Evolutionary conservation across 768 basidiomycete species (phyloP).

Genomic region (Strobilomyces confusus): DNA sequence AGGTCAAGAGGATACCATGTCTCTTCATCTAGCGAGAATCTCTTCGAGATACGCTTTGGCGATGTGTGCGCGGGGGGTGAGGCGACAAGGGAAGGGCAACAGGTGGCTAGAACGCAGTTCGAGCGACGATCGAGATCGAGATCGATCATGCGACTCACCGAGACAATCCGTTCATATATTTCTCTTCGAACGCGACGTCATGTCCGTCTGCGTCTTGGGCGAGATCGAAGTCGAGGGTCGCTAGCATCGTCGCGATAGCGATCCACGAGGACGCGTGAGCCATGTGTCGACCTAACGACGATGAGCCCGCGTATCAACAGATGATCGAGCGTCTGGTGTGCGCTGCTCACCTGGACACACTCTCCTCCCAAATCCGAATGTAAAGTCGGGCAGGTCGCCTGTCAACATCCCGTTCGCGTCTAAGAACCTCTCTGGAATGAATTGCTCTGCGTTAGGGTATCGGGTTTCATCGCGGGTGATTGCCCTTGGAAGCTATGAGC

Average conservation of each 20-base stretch:
- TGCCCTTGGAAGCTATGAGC: constrained; percentile 7
- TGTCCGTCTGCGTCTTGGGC: constrained; percentile 8
- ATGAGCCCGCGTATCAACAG: neutral
- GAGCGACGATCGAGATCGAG: neutral
- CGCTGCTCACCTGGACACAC: constrained; percentile 10
- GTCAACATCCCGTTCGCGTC: constrained; percentile 6
- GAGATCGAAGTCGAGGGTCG: constrained; percentile 16
- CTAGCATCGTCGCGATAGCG: constrained; percentile 18
- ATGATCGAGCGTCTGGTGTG: neutral
- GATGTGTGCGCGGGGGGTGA: constrained; percentile 10
- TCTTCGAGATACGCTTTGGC: constrained; percentile 5
- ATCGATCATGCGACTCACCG: constrained; percentile 1
- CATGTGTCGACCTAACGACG: constrained; percentile 6
- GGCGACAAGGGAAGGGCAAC: constrained; percentile 14
- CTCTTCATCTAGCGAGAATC: neutral
- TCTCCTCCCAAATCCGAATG: constrained; percentile 17
- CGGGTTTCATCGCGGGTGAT: constrained; percentile 18
- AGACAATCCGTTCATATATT: constrained; percentile 3
- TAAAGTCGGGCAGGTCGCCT: constrained; percentile 9
- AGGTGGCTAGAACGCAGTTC: constrained; percentile 1
- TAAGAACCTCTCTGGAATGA: constrained; percentile 14
- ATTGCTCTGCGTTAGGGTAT: constrained; percentile 15
- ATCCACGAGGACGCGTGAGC: constrained; percentile 7
- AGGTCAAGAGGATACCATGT: too few relatives aligned
- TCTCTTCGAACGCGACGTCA: constrained; percentile 3